These are phyloP conservation scores for Nemania sp. DNA, from an alignment of 2,329 filamentous ascomycete species.

Conservation along the genomic window DNA sequence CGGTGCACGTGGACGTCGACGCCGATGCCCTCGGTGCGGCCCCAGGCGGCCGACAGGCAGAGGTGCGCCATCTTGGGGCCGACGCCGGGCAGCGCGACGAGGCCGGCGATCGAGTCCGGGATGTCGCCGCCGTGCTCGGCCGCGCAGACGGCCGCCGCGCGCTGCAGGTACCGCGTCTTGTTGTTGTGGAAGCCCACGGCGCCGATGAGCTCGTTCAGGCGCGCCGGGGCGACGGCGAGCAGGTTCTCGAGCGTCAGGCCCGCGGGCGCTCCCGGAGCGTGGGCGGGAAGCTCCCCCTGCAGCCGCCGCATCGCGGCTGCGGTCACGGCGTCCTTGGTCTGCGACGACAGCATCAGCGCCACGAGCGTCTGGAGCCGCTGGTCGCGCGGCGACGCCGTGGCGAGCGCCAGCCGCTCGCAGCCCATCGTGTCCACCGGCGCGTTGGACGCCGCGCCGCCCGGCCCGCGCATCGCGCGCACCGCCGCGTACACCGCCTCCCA, in stretches of 20 bases:
- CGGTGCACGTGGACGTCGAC: constrained; percentile 95
- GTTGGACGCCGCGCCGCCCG: constrained; percentile 61
- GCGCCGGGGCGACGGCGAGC: constrained; percentile 68
- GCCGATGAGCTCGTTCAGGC: constrained; percentile 74
- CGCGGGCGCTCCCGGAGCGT: constrained; percentile 47
- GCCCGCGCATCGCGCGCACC: constrained; percentile 75
- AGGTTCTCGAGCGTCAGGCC: constrained; percentile 78
- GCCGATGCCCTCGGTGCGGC: constrained; percentile 74
- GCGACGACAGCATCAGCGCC: constrained; percentile 86
- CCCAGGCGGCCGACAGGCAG: constrained; percentile 75
- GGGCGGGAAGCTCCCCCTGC: constrained; percentile 70
- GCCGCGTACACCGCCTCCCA: constrained; percentile 79
- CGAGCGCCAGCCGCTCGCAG: constrained; percentile 74
- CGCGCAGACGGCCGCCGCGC: constrained; percentile 71
- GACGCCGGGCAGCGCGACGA: constrained; percentile 81
- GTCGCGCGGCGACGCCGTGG: constrained; percentile 54
- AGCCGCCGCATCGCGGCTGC: constrained; percentile 80
- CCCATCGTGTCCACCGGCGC: constrained; percentile 98
- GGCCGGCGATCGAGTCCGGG: constrained; percentile 73
- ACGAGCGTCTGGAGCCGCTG: constrained; percentile 85
- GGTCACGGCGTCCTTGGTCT: constrained; percentile 92
- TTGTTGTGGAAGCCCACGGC: constrained; percentile 94
- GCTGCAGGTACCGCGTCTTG: constrained; percentile 84
- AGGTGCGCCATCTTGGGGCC: constrained; percentile 96
- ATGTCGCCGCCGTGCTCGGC: constrained; percentile 77